Conservation (phyloP, 805 yeast species). For the Grigorovia humatica region DNA sequence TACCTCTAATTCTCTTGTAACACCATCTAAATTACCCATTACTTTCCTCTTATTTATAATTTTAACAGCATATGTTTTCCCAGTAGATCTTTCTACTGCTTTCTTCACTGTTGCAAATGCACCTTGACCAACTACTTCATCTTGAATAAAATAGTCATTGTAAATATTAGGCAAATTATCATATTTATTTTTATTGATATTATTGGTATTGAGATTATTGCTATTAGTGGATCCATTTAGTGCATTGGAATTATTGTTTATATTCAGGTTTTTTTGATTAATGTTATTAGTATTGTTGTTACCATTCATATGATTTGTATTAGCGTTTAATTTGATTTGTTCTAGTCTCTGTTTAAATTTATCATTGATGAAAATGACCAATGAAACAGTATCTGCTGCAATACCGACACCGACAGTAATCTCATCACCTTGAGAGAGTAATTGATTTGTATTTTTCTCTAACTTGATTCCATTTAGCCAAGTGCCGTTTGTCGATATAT, state of each 20-base stretch:
- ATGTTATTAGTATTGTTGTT: background rate
- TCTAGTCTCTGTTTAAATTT: conserved; percentile 23
- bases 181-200: background rate
- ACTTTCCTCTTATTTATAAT: conserved; percentile 77
- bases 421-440: conserved; percentile 87
- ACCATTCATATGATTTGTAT: background rate
- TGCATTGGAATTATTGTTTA: conserved; percentile 1
- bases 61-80: conserved; percentile 82
- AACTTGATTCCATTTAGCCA: conserved; percentile 65
- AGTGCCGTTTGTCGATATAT: conserved; percentile 87
- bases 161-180: conserved; percentile 30
- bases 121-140: conserved; percentile 91
- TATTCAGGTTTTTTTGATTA: background rate
- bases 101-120: conserved; percentile 94
- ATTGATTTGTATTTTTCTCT: conserved; percentile 67
- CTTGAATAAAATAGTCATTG: conserved; percentile 64
- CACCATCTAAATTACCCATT: conserved; percentile 70
- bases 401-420: conserved; percentile 85
- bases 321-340: conserved; percentile 7
- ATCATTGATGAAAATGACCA: conserved; percentile 37
- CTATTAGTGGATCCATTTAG: background rate
- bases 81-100: conserved; percentile 77
- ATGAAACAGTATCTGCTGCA: conserved; percentile 48
- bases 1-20: conserved; percentile 75
- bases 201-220: background rate